A percentile compares a stretch with the other conserved stretches of the same genome.
These are phyloP conservation scores for Ascochyta rabiei DNA, from an alignment of 2,329 filamentous ascomycete genomes.

Conservation along the genomic window DNA sequence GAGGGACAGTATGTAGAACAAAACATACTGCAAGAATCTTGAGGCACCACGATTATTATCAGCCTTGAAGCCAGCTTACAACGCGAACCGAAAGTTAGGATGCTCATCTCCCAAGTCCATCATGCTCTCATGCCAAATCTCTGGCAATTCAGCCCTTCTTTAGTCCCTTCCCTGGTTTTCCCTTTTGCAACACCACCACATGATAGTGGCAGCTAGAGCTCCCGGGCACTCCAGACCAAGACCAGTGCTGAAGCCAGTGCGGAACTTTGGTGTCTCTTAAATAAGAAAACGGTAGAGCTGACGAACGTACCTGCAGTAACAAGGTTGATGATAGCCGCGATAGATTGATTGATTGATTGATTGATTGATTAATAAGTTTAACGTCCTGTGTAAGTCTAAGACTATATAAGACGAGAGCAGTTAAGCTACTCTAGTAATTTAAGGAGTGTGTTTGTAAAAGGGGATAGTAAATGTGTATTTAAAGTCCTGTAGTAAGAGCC, in stretches of 20 bases:
- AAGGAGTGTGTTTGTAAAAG: too few relatives aligned
- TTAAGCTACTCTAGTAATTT: too few relatives aligned
- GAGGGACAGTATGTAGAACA: too few relatives aligned
- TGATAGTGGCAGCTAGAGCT: conserved; percentile 41
- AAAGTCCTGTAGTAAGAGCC: too few relatives aligned
- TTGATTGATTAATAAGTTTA: too few relatives aligned
- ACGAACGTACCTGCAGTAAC: conserved; percentile 64
- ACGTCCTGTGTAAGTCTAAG: too few relatives aligned
- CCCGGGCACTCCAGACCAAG: conserved; percentile 36
- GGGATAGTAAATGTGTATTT: too few relatives aligned
- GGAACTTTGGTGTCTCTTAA: conserved; percentile 31
- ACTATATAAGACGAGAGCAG: too few relatives aligned
- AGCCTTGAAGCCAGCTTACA: conserved; percentile 8
- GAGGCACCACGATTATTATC: too few relatives aligned
- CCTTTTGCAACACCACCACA: conserved; percentile 55
- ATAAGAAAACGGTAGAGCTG: conserved; percentile 49
- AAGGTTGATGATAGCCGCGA: conserved; percentile 42
- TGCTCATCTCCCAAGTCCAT: conserved; percentile 58
- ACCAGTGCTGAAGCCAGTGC: conserved; percentile 38
- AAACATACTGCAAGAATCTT: too few relatives aligned
- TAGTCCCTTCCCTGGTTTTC: conserved; percentile 57
- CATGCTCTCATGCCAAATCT: conserved; percentile 18
- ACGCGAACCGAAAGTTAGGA: conserved; percentile 57
- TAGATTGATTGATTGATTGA: too few relatives aligned
- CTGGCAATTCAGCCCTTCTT: conserved; percentile 50